Evolutionary conservation across 805 yeast genomes (phyloP).

Genomic region (Starmerella apis): DNA sequence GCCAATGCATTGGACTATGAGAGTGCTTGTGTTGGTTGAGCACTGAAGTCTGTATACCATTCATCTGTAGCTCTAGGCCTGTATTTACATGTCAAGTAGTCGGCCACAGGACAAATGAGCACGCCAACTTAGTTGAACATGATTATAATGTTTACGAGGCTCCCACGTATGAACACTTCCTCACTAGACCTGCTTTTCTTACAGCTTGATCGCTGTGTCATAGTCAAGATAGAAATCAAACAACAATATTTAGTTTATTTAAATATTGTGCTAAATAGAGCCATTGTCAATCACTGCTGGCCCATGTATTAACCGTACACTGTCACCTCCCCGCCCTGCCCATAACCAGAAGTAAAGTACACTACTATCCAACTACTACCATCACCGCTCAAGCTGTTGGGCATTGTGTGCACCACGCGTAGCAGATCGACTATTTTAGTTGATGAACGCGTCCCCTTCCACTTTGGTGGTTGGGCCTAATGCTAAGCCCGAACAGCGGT

Average conservation of each 20-base stretch:
- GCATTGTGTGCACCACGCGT: background rate
- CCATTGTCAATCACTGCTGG: background rate
- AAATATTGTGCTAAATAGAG: too few relatives aligned
- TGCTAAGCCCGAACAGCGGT: background rate
- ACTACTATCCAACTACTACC: background rate
- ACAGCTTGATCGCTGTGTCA: too few relatives aligned
- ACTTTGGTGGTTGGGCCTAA: background rate
- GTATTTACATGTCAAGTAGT: too few relatives aligned
- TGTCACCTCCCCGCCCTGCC: constrained; percentile 2
- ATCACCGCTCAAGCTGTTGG: background rate
- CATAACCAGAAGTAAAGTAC: background rate
- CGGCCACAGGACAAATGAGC: too few relatives aligned
- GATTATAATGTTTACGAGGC: too few relatives aligned
- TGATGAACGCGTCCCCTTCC: constrained; percentile 2
- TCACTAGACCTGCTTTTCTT: too few relatives aligned
- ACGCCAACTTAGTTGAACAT: too few relatives aligned
- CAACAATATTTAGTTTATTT: too few relatives aligned
- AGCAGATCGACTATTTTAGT: background rate
- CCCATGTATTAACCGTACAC: background rate
- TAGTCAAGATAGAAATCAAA: too few relatives aligned
- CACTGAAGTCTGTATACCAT: too few relatives aligned
- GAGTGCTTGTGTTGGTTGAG: background rate
- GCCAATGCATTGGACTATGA: background rate
- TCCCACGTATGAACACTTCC: too few relatives aligned
- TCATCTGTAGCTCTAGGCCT: too few relatives aligned